Evolutionary conservation across 805 yeast species (phyloP).

Genomic region (Zygotorulaspora danielsina): DNA sequence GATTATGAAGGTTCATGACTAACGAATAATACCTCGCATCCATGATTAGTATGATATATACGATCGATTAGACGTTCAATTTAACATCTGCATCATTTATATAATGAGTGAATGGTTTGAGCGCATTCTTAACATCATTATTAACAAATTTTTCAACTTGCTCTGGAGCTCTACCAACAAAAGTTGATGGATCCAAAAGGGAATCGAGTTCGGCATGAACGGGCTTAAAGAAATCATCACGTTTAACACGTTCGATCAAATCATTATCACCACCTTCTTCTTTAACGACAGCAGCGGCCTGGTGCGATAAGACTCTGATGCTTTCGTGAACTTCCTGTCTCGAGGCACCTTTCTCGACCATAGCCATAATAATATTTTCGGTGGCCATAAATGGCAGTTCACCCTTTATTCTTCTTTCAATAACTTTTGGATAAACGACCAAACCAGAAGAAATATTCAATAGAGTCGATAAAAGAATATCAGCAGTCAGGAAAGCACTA

Average conservation of each 20-base stretch:
- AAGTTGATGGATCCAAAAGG: conserved; percentile 86
- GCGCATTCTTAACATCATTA: conserved; percentile 78
- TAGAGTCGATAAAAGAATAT: conserved; percentile 83
- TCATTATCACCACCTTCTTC: conserved; percentile 99
- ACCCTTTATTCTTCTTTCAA: conserved; percentile 88
- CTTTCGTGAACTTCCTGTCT: conserved; percentile 98
- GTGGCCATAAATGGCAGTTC: conserved; percentile 99
- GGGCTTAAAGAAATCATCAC: conserved; percentile 79
- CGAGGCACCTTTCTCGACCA: conserved; percentile 96
- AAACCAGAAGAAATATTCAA: conserved; percentile 90
- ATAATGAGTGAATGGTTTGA: conserved; percentile 56
- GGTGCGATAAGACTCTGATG: conserved; percentile 93
- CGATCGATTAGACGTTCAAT: conserved; percentile 58
- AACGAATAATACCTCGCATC: not conserved
- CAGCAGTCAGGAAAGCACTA: conserved; percentile 93
- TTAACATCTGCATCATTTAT: conserved; percentile 68
- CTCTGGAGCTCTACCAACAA: conserved; percentile 97
- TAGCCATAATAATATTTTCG: conserved; percentile 98
- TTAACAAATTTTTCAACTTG: conserved; percentile 92
- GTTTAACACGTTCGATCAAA: conserved; percentile 79
- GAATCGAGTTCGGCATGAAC: conserved; percentile 78
- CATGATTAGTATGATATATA: conserved; percentile 1
- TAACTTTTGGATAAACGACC: conserved; percentile 97
- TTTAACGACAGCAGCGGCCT: conserved; percentile 95
- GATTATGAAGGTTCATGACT: conserved; percentile 7